phyloP scores from a whole-genome alignment of 345 rosid genomes.

The Lepidium didymum region DNA sequence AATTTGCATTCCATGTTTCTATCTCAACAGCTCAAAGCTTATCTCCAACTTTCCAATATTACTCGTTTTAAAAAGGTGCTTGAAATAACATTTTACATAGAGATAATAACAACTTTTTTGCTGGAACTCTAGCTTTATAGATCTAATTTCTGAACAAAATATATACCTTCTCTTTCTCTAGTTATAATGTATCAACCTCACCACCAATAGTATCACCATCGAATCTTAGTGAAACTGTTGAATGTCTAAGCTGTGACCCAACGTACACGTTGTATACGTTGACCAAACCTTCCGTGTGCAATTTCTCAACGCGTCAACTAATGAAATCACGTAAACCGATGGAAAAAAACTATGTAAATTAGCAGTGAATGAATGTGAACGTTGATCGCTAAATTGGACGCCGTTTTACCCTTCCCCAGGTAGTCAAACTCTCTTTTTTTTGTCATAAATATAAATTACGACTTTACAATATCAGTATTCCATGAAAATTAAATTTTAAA shows the following conservation, averaged over 20 bases:
- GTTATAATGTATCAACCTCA: constrained; percentile 21
- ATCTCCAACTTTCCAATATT: neutral
- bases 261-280: neutral
- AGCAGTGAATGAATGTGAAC: neutral
- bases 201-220: constrained; percentile 13
- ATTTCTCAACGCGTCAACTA: neutral
- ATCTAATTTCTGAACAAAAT: no score
- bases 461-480: neutral
- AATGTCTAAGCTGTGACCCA: neutral
- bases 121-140: no score
- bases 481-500: no score
- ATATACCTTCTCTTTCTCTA: constrained; percentile 3
- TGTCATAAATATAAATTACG: neutral
- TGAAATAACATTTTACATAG: neutral
- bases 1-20: neutral
- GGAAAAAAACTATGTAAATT: neutral
- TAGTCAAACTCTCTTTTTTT: neutral
- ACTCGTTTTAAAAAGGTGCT: neutral
- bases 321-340: neutral
- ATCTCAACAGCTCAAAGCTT: neutral
- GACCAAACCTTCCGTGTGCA: neutral
- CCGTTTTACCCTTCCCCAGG: neutral
- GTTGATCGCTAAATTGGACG: neutral
- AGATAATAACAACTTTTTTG: no score
- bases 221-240: neutral